Conservation (phyloP, 2,329 filamentous ascomycete species). For the Xylaria sp. region DNA sequence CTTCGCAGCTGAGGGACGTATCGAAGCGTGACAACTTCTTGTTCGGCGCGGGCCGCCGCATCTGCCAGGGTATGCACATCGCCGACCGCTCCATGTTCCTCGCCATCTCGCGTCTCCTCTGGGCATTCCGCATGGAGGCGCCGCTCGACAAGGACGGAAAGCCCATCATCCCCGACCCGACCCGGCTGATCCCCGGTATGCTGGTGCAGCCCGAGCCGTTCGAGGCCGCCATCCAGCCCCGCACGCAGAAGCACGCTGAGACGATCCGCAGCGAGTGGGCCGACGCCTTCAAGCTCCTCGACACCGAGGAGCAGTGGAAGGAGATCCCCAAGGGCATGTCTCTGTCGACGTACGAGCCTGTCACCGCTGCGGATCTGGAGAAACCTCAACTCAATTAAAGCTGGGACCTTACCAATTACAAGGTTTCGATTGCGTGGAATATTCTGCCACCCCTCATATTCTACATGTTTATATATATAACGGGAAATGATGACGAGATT, state of each 20-base stretch:
- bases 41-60: constrained; percentile 43
- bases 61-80: constrained; percentile 56
- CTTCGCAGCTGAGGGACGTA: constrained; percentile 42
- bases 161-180: constrained; percentile 10
- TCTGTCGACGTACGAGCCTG: constrained; percentile 30
- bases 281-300: constrained; percentile 24
- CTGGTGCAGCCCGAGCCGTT: constrained; percentile 32
- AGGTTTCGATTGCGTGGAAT: too few species aligned
- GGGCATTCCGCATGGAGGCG: constrained; percentile 46
- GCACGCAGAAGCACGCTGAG: constrained; percentile 25
- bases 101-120: constrained; percentile 52
- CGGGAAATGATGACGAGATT: neutral
- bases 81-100: constrained; percentile 43
- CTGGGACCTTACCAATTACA: too few species aligned
- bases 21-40: constrained; percentile 41
- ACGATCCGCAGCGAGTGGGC: constrained; percentile 29
- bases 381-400: constrained; percentile 1
- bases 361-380: constrained; percentile 11
- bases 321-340: constrained; percentile 33
- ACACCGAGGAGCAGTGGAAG: constrained; percentile 28
- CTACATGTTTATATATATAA: neutral
- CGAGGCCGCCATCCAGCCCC: constrained; percentile 27
- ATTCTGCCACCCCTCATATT: neutral
- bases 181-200: constrained; percentile 31
- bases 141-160: constrained; percentile 17